Conservation (phyloP, 805 yeast genomes). For the Alloascoidea africana region DNA sequence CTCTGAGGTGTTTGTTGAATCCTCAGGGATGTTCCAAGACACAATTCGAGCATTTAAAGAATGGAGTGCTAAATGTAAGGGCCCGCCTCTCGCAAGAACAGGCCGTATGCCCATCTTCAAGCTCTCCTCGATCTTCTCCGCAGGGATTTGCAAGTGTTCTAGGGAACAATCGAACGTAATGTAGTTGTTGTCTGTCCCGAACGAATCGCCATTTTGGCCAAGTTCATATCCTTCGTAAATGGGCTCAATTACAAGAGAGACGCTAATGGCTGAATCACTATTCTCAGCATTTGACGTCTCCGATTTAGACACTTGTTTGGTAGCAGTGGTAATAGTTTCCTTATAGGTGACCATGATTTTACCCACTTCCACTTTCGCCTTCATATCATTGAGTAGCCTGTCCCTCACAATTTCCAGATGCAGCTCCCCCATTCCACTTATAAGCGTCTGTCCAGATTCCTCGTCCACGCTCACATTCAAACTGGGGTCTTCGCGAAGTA, state of each 20-base stretch:
- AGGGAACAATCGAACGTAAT: slow-evolving; percentile 4
- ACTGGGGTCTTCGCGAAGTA: slow-evolving; percentile 87
- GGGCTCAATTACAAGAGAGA: slow-evolving; percentile 14
- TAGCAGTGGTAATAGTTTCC: slow-evolving; percentile 33
- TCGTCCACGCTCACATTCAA: slow-evolving; percentile 54
- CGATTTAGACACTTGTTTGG: slow-evolving; percentile 7
- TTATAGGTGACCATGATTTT: slow-evolving; percentile 82
- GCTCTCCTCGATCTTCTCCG: slow-evolving; percentile 15
- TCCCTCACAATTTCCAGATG: slow-evolving; percentile 83
- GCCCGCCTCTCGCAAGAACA: slow-evolving; percentile 25
- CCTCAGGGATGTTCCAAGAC: slow-evolving; percentile 38
- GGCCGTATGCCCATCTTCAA: slow-evolving; percentile 19
- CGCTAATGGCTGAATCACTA: slow-evolving; percentile 15
- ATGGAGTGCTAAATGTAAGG: slow-evolving; percentile 34
- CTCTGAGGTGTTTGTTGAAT: slow-evolving; percentile 22
- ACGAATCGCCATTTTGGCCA: slow-evolving; percentile 8
- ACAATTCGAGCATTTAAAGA: slow-evolving; percentile 41
- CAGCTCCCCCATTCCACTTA: slow-evolving; percentile 95
- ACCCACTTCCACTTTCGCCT: slow-evolving; percentile 69
- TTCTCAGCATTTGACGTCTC: slow-evolving; percentile 17
- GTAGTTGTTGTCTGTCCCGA: slow-evolving; percentile 7
- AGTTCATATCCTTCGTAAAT: slow-evolving; percentile 14
- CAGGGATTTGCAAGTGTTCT: slow-evolving; percentile 13
- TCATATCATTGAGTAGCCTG: slow-evolving; percentile 64
- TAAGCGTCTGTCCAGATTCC: slow-evolving; percentile 75